Evolutionary conservation across 2,329 filamentous ascomycete species (phyloP).

Genomic region (Myriosclerotinia scirpicola): DNA sequence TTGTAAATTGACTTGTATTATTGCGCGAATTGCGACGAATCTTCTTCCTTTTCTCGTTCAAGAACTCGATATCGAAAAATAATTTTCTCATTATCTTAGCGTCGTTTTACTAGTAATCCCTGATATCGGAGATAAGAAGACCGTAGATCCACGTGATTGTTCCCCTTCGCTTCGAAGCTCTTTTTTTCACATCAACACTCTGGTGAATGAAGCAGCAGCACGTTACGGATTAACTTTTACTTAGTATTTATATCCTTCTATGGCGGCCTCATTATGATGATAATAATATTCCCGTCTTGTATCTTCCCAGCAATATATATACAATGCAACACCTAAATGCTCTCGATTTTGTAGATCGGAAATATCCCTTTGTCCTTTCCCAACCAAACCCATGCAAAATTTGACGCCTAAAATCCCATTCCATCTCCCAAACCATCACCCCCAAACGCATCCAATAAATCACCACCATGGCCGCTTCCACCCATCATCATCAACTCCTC

Average conservation of each 20-base stretch:
- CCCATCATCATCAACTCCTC: conserved; percentile 33
- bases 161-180: not conserved
- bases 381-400: conserved; percentile 1
- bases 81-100: conserved; percentile 26
- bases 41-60: not conserved
- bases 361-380: not conserved
- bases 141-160: not conserved
- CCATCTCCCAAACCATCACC: conserved; percentile 28
- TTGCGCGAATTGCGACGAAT: not conserved
- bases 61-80: conserved; percentile 22
- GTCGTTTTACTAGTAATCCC: conserved; percentile 7
- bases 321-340: not conserved
- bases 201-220: not conserved
- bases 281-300: not conserved
- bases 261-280: not conserved
- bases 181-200: not conserved
- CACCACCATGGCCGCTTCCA: conserved; percentile 24
- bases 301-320: not conserved
- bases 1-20: conserved; percentile 1
- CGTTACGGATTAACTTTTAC: not conserved
- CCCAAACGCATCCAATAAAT: conserved; percentile 29
- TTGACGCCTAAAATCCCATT: conserved; percentile 30
- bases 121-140: conserved; percentile 6
- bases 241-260: not conserved
- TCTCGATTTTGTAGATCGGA: not conserved